A percentile compares a stretch with the other conserved stretches of the same genome.
phyloP scores from a whole-genome alignment of 192 early-diverging fungal genomes.

The Helicostylum pulchrum region DNA sequence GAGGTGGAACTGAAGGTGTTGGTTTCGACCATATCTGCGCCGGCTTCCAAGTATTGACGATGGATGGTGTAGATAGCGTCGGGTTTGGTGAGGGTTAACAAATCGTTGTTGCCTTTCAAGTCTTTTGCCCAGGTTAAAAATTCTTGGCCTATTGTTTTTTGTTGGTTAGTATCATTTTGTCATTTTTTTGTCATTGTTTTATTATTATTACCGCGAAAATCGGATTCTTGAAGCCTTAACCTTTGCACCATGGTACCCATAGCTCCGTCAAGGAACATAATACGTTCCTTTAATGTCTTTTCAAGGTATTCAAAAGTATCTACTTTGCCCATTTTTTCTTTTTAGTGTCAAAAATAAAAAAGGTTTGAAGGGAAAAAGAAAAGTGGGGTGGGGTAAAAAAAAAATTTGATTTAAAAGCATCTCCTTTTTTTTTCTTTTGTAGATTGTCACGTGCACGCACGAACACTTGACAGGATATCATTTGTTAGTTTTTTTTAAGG shows the following conservation, averaged over 20 bases:
- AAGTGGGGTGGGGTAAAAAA: no score
- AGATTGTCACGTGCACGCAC: no score
- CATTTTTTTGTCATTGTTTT: neutral
- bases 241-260: conserved; percentile 94
- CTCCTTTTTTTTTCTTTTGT: no score
- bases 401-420: no score
- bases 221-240: conserved; percentile 73
- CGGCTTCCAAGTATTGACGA: conserved; percentile 85
- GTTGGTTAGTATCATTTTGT: neutral
- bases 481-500: no score
- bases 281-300: conserved; percentile 72
- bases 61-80: conserved; percentile 89
- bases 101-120: conserved; percentile 94
- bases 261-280: conserved; percentile 97
- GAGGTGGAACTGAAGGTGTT: conserved; percentile 94
- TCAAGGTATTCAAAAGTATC: conserved; percentile 67
- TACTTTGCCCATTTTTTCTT: neutral
- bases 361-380: no score
- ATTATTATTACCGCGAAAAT: conserved; percentile 66
- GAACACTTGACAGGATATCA: no score
- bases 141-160: conserved; percentile 52
- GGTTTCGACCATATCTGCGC: conserved; percentile 91
- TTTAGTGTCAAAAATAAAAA: no score
- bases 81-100: conserved; percentile 88
- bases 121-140: conserved; percentile 85